Evolutionary conservation across 139 green algal species (phyloP).

Genomic region (Volvox reticuliferus): DNA sequence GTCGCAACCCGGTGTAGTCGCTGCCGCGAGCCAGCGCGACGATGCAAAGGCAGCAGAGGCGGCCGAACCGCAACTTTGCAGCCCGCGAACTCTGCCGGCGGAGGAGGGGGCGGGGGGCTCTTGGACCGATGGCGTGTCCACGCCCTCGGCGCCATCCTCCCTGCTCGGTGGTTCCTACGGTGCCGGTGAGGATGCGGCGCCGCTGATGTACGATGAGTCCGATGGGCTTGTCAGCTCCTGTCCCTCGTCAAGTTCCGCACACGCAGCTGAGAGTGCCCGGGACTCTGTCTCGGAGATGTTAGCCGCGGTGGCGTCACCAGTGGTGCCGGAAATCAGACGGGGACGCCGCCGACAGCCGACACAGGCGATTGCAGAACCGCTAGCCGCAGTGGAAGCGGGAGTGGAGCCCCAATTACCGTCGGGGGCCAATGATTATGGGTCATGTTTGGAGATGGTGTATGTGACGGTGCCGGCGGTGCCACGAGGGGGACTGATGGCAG

Average conservation of each 20-base stretch:
- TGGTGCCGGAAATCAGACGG: neutral
- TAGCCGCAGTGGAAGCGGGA: neutral
- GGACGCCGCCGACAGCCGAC: neutral
- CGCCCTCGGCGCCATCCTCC: neutral
- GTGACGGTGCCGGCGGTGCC: neutral
- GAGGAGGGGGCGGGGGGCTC: neutral
- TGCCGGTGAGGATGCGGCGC: too few species aligned
- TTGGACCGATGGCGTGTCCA: neutral
- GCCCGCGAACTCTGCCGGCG: too few species aligned
- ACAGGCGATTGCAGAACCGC: too few species aligned
- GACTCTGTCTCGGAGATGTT: too few species aligned
- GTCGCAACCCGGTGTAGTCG: neutral
- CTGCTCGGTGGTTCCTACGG: neutral
- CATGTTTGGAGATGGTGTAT: neutral
- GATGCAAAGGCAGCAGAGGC: too few species aligned
- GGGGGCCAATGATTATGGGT: neutral
- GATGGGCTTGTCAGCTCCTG: too few species aligned
- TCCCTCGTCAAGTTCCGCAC: too few species aligned
- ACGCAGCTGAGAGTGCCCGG: neutral
- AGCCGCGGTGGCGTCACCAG: neutral
- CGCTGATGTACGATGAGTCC: too few species aligned
- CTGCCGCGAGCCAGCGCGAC: neutral
- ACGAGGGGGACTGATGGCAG: neutral
- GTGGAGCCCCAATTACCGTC: too few species aligned
- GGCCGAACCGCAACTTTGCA: too few species aligned